Evolutionary conservation across 768 basidiomycete species (phyloP), one percentile per base, ranked within the genome.

Genomic region (Tulasnella sp.): DNA sequence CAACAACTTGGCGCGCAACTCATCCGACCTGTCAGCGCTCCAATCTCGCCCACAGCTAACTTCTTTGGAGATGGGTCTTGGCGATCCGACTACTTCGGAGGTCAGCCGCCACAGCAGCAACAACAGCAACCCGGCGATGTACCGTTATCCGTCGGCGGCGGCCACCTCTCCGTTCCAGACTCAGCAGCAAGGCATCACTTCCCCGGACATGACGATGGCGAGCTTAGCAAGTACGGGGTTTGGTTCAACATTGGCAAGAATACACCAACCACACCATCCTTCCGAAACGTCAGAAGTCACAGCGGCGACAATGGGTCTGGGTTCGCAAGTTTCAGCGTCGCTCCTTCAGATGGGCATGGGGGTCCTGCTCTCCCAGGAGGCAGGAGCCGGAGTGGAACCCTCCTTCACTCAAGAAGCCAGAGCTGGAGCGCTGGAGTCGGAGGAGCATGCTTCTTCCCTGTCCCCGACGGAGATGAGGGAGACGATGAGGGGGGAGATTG

Each of bases 211-310:
- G 42, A 44, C 57, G 46, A 30, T 31, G 57, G 49, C 48, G 57
- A 34, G 0, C 45, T 49, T 22, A 29, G 48, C 57, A 59, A 49
- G 10, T 59, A 22, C 49, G 57, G 46, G 38, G 57, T 59, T 49
- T 59, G 57, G 57, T 46, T 59, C 48, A 51, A 59, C 46, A 24
- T 59, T 25, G 57, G 57, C 27, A 59, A 48, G 29, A 59, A 59
- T 31, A 59, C 57, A 29, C 57, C 57, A 21, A 59, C 57, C 29
- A 59, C 57, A 19, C 49, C 57, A 21, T 49, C 46, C 46, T 59
- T 59, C 57, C 57, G 57, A 51, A 24, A 49, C 30, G 7, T 59
- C 45, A 24, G 57, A 31, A 59, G 15, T 19, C 45, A 19, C 22
- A 45, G 27, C 46, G 46, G 57, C 49, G 30, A 25, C 57, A 31